phyloP scores from a whole-genome alignment of 225 moss, liverwort and hornwort species.

The Neckera pumila region DNA sequence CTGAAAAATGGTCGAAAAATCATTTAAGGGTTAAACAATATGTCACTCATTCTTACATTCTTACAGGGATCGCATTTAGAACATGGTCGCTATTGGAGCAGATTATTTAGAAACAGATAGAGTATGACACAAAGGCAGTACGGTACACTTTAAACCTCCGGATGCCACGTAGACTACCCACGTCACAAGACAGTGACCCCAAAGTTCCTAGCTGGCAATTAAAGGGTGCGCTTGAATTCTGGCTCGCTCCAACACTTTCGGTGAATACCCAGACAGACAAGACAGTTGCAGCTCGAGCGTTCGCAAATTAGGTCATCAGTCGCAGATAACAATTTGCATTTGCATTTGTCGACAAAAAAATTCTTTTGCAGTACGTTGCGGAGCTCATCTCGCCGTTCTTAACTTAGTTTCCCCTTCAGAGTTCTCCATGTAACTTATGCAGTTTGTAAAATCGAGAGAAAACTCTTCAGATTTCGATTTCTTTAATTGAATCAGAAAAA shows the following conservation, averaged over 20 bases:
- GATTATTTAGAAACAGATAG: too few relatives aligned
- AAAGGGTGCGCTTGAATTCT: not conserved
- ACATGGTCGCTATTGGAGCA: too few relatives aligned
- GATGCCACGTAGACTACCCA: not conserved
- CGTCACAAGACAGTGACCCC: not conserved
- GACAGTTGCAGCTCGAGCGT: not conserved
- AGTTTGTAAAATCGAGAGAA: not conserved
- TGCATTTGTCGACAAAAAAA: not conserved
- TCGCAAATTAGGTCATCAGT: constrained; percentile 2
- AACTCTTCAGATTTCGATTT: not conserved
- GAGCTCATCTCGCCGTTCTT: not conserved
- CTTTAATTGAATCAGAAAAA: not conserved
- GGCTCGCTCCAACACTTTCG: not conserved
- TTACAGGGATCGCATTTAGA: too few relatives aligned
- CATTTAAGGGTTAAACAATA: too few relatives aligned
- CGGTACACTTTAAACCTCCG: not conserved
- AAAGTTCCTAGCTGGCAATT: not conserved
- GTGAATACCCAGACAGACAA: not conserved
- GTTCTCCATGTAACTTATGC: too few relatives aligned
- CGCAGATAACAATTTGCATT: not conserved
- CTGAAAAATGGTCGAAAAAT: too few relatives aligned
- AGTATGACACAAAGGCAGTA: too few relatives aligned
- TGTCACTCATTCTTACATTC: too few relatives aligned
- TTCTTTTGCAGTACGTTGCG: not conserved
- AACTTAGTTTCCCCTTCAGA: not conserved